A percentile compares a stretch with the other conserved stretches of the same genome.
Conservation (phyloP, 2,329 filamentous ascomycete genomes). For the Berkeleyomyces basicola region DNA sequence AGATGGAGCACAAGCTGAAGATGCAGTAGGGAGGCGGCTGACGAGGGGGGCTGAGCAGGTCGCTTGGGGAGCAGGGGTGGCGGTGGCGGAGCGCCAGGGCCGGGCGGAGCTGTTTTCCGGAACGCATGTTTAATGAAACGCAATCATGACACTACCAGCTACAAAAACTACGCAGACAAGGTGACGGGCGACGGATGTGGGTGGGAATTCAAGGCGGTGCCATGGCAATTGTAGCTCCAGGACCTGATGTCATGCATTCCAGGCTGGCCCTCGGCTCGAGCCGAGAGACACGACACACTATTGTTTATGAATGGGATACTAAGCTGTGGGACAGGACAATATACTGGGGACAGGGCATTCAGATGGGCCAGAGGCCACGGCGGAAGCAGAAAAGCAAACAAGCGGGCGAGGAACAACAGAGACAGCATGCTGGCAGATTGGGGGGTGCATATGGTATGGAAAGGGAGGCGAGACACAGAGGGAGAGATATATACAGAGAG, state of each 20-base stretch:
- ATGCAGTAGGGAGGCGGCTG: conserved; percentile 29
- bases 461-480: not conserved
- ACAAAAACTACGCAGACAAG: too few species aligned
- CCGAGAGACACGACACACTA: too few species aligned
- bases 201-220: too few species aligned
- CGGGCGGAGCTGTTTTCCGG: not conserved
- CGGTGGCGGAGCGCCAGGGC: not conserved
- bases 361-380: too few species aligned
- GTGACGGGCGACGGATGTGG: too few species aligned
- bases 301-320: too few species aligned
- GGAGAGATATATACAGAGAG: not conserved
- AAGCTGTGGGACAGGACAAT: too few species aligned
- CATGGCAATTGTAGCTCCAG: not conserved
- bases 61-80: not conserved
- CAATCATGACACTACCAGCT: not conserved
- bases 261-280: too few species aligned
- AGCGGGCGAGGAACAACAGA: not conserved
- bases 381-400: too few species aligned
- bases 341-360: too few species aligned
- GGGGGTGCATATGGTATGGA: too few species aligned
- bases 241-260: not conserved
- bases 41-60: not conserved
- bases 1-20: conserved; percentile 85
- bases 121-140: not conserved
- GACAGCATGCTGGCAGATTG: not conserved